Evolutionary conservation across 495 filamentous ascomycete genomes (phyloP), one percentile per base, ranked within the genome.

Genomic region (Oidiodendron maius): DNA sequence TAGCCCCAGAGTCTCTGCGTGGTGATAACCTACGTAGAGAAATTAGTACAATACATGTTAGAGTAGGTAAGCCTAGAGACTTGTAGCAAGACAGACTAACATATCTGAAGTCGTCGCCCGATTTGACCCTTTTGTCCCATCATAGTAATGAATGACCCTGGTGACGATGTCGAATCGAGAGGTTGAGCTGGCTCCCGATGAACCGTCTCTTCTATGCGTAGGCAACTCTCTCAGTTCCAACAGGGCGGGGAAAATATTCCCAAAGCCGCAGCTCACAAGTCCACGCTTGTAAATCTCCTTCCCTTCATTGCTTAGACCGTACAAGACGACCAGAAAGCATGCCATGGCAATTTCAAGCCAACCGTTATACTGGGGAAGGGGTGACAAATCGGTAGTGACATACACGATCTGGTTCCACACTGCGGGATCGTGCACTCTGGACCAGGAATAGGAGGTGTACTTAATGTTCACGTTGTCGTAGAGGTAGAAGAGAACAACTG

Each of bases 241-340:
- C 12, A 71, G 56, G 32, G 56, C 60, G 4, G 75, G 72, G 52
- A 75, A 73, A 40, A 68, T 48, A 28, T 61, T 71, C 11, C 66
- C 76, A 15, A 86, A 51, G 0, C 81, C 77, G 16, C 78, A 4
- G 10, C 49, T 58, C 23, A 72, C 59, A 3, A 83, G 66, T 51
- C 75, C 71, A 3, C 59, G 60, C 44, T 79, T 74, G 62, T 96
- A 96, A 64, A 85, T 80, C 37, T 74, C 73, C n/a, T 76, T 64
- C 3, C 86, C 87, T 48, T 96, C 91, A 17, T 68, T 70, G 13
- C 87, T 89, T 13, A 84, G 76, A 23, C 93, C 93, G 58, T 95
- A 96, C 70, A 90, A 84, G 30, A 80, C 46, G 54, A 94, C 87
- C 12, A 88, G 70, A 39, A 81, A 52, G 38, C 83, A 70, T 0